Percentiles rank a stretch among this genome's conserved stretches.
These are phyloP conservation scores for Teratosphaeriaceae sp. DNA, from an alignment of 2,329 filamentous ascomycete species.

Conservation along the genomic window DNA sequence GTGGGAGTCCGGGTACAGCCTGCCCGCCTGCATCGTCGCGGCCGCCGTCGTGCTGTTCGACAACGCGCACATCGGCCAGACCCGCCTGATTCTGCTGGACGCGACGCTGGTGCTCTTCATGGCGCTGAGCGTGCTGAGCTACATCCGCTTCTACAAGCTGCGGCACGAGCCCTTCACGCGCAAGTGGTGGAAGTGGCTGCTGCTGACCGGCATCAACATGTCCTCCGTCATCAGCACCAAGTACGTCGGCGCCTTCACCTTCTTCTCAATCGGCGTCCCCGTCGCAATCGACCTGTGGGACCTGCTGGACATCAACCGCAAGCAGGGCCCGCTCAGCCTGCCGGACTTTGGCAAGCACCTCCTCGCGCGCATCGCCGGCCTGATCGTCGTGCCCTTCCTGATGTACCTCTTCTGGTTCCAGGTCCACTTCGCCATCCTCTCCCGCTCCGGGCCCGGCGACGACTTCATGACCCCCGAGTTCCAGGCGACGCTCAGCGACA, in stretches of 20 bases:
- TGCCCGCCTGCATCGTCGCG: slow-evolving; percentile 84
- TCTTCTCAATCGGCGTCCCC: slow-evolving; percentile 91
- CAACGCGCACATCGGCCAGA: slow-evolving; percentile 97
- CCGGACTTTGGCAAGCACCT: slow-evolving; percentile 85
- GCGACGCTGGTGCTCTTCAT: slow-evolving; percentile 92
- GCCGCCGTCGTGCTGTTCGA: slow-evolving; percentile 85
- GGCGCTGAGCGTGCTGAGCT: slow-evolving; percentile 87
- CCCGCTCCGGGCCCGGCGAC: slow-evolving; percentile 83
- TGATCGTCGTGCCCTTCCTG: slow-evolving; percentile 88
- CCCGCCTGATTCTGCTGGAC: slow-evolving; percentile 87
- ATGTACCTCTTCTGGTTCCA: slow-evolving; percentile 99
- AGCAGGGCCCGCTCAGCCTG: slow-evolving; percentile 71
- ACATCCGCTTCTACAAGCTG: slow-evolving; percentile 97
- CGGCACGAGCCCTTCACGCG: slow-evolving; percentile 81
- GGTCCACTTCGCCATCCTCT: slow-evolving; percentile 90
- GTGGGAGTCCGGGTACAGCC: slow-evolving; percentile 98
- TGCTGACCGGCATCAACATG: slow-evolving; percentile 86
- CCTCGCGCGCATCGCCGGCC: slow-evolving; percentile 71
- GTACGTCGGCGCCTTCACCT: slow-evolving; percentile 94
- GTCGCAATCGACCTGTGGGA: slow-evolving; percentile 95
- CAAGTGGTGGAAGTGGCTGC: slow-evolving; percentile 99
- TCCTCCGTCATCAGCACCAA: slow-evolving; percentile 98
- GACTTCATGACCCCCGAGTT: slow-evolving; percentile 99
- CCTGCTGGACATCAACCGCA: slow-evolving; percentile 80
- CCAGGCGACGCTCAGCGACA: slow-evolving; percentile 94